Evolutionary conservation across 2,329 filamentous ascomycete species (phyloP), one percentile per base, ranked within the genome.

Genomic region (Cordyceps militaris): DNA sequence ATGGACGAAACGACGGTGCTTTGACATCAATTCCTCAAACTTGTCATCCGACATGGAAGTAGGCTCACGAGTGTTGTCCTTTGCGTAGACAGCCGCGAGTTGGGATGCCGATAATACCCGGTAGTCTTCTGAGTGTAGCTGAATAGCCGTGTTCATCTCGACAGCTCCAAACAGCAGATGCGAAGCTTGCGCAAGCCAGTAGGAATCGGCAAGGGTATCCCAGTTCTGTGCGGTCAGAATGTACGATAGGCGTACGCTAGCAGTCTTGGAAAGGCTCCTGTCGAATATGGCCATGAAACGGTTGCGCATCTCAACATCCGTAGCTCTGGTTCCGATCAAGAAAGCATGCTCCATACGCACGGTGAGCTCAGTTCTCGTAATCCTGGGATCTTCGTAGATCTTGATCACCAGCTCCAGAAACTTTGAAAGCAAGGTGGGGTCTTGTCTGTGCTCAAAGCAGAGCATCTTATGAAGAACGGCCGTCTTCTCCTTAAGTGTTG

Each of bases 381-480:
- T 94, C 73, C 95, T 96, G 0, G 91, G 90, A 66, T 99, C 94
- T 68, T 99, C 95, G 69, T 99, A 99, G 60, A 99, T 97, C 50
- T 92, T 86, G 64, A 99, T 96, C 26, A 99, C 94, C 26, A 99
- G 83, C 63, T 97, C 89, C 59, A 99, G 79, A 75, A 97, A 99
- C 68, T 93, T 93, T 64, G 87, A 91, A 58, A 99, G 79, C 75
- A 99, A 86, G 0, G 87, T 91, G 32, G 86, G 83, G 68, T 97
- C 93, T 28, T 81, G 75, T 40, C 94, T 83, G 58, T 89, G 85
- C 72, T 99, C 94, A 64, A 99, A 99, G 0, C 92, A 86, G 16
- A 97, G 77, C 94, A 99, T 99, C 75, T 99, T 99, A 66, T 96
- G 92, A n/a, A 99, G 76, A 1, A 99, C 94, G 1, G 95, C 95